Conservation (phyloP, 768 basidiomycete genomes). For the Xerocomellus chrysenteron region DNA sequence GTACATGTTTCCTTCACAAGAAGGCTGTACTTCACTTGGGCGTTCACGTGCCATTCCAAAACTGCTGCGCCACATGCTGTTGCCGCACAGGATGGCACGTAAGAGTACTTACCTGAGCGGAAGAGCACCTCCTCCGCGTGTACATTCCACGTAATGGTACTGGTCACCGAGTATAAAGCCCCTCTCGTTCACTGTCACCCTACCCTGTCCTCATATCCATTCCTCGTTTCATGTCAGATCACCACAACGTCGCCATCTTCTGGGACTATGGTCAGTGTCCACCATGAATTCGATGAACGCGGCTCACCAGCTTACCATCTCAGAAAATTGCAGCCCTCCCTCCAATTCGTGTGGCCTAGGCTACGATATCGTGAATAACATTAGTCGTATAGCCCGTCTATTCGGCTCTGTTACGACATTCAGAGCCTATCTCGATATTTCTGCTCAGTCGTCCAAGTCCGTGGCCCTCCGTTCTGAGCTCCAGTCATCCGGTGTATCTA, state of each 20-base stretch:
- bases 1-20: constrained; percentile 5
- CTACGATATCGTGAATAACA: constrained; percentile 42
- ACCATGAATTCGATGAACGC: background rate
- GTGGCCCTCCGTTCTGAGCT: constrained; percentile 39
- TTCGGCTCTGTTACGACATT: constrained; percentile 50
- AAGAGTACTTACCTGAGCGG: too few species aligned
- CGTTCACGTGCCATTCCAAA: constrained; percentile 9
- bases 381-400: constrained; percentile 43
- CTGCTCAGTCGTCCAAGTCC: constrained; percentile 38
- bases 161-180: constrained; percentile 23
- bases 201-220: constrained; percentile 10
- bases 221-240: constrained; percentile 33
- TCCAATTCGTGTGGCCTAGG: constrained; percentile 36
- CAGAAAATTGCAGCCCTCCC: constrained; percentile 34
- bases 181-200: background rate
- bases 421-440: constrained; percentile 53
- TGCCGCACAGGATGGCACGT: constrained; percentile 3
- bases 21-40: constrained; percentile 18
- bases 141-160: constrained; percentile 9
- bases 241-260: constrained; percentile 43
- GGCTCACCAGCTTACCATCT: constrained; percentile 3
- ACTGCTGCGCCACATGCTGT: constrained; percentile 9
- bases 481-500: constrained; percentile 44
- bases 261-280: constrained; percentile 35
- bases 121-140: constrained; percentile 6